These are phyloP conservation scores for Fomitopsis betulina DNA, from an alignment of 1,284 basidiomycete genomes.

Conservation along the genomic window DNA sequence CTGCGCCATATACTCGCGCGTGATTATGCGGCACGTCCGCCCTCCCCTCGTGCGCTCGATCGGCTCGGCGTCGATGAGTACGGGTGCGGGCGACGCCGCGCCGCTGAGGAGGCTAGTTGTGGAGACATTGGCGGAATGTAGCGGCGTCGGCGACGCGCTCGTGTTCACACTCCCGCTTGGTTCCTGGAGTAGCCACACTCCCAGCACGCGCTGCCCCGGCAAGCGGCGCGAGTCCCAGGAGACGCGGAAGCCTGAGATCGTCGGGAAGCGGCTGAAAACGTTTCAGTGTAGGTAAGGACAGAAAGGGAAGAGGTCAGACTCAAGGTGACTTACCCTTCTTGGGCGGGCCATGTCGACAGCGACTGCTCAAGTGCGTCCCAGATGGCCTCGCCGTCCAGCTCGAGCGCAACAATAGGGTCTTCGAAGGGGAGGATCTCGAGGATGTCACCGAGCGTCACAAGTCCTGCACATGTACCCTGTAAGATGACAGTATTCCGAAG, in stretches of 20 bases:
- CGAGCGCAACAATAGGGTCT: conserved; percentile 80
- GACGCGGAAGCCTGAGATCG: conserved; percentile 83
- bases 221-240: conserved; percentile 81
- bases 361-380: conserved; percentile 82
- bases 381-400: conserved; percentile 76
- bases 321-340: conserved; percentile 67
- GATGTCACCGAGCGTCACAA: conserved; percentile 79
- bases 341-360: conserved; percentile 80
- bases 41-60: conserved; percentile 53
- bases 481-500: neutral
- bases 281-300: neutral
- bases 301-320: neutral
- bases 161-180: conserved; percentile 33
- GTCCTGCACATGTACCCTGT: conserved; percentile 38
- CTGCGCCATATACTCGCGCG: conserved; percentile 71
- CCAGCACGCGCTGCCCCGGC: conserved; percentile 68
- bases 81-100: conserved; percentile 3
- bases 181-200: conserved; percentile 63
- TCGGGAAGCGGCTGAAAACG: conserved; percentile 73
- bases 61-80: conserved; percentile 41
- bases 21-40: conserved; percentile 71
- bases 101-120: conserved; percentile 18
- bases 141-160: conserved; percentile 21
- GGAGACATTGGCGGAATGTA: conserved; percentile 26
- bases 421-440: conserved; percentile 89